Percentiles rank a stretch among this genome's conserved stretches.
These are phyloP conservation scores for Mucor sp. DNA, from an alignment of 371 early-diverging fungal species.

Conservation along the genomic window DNA sequence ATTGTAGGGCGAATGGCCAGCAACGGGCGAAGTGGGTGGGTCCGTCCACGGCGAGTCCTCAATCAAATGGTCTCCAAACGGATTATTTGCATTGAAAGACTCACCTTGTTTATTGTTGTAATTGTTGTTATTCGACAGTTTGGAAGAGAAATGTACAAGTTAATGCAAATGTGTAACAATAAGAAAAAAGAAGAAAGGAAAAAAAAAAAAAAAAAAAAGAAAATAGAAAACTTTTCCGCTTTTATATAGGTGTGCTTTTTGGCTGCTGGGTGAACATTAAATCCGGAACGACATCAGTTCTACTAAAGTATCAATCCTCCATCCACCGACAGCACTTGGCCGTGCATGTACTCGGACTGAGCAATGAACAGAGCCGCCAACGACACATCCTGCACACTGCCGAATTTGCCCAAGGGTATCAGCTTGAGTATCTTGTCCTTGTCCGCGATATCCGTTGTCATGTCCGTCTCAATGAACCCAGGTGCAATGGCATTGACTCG, in stretches of 20 bases:
- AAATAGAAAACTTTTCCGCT: neutral
- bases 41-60: slow-evolving; percentile 14
- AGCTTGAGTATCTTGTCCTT: slow-evolving; percentile 38
- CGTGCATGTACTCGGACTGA: slow-evolving; percentile 69
- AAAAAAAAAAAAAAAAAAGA: neutral
- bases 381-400: slow-evolving; percentile 64
- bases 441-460: slow-evolving; percentile 62
- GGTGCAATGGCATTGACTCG: slow-evolving; percentile 87
- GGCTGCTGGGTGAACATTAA: neutral
- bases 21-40: neutral
- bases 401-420: slow-evolving; percentile 66
- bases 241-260: neutral
- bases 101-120: slow-evolving; percentile 9
- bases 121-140: slow-evolving; percentile 20
- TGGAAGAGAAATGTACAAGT: neutral
- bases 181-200: slow-evolving; percentile 5
- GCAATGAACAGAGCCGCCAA: slow-evolving; percentile 70
- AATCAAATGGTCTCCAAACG: slow-evolving; percentile 17
- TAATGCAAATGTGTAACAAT: slow-evolving; percentile 19
- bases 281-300: slow-evolving; percentile 24
- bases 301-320: slow-evolving; percentile 66
- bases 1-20: slow-evolving; percentile 21
- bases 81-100: slow-evolving; percentile 7
- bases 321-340: slow-evolving; percentile 73
- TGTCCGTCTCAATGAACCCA: slow-evolving; percentile 88